These are phyloP conservation scores for Betula pendula DNA, from an alignment of 306 rosid genomes.

Conservation along the genomic window DNA sequence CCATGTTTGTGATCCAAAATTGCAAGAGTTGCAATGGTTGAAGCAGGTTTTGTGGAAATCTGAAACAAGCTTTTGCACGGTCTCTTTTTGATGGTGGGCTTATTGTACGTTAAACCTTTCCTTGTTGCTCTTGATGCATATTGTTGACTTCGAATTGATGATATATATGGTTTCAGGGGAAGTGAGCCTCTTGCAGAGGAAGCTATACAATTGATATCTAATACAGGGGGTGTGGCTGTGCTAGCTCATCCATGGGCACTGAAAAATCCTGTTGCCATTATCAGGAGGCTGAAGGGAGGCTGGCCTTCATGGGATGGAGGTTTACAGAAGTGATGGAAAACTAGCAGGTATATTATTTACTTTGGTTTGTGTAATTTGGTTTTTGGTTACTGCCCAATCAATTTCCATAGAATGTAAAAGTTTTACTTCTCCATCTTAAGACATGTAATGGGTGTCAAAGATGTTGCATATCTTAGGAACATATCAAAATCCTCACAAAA, in stretches of 20 bases:
- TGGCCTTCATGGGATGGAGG: constrained; percentile 97
- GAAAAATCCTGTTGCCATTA: no score
- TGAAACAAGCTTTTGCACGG: no score
- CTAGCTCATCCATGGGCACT: no score
- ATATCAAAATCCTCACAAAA: background rate
- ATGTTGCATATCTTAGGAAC: background rate
- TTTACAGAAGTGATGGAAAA: constrained; percentile 87
- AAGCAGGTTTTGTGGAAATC: no score
- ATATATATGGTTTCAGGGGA: constrained; percentile 58
- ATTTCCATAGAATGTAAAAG: background rate
- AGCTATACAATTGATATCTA: constrained; percentile 66
- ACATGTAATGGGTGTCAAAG: background rate
- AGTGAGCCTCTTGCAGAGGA: constrained; percentile 85
- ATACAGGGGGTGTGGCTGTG: constrained; percentile 88
- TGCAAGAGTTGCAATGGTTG: background rate
- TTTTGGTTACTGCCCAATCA: background rate
- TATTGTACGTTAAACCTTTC: no score
- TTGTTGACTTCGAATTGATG: background rate
- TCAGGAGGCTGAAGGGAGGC: no score
- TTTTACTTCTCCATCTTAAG: background rate
- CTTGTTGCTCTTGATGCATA: constrained; percentile 1
- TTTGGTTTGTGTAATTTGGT: no score
- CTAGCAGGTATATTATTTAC: constrained; percentile 51
- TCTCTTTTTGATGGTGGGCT: no score
- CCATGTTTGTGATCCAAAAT: background rate